A percentile compares a stretch with the other conserved stretches of the same genome.
phyloP scores from a whole-genome alignment of 306 rosid species.

The Astragalus glycyphyllos region DNA sequence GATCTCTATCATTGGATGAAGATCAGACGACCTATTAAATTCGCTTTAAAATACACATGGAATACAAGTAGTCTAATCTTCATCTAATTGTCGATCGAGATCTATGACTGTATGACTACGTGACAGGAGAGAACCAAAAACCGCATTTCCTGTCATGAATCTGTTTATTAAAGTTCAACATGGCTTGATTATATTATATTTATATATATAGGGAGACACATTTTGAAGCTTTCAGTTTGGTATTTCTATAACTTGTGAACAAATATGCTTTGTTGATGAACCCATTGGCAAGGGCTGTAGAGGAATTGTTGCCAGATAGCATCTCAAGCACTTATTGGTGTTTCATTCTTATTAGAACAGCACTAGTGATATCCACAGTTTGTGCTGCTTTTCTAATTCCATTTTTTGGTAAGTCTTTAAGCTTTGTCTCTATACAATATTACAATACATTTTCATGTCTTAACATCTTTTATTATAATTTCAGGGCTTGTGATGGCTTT shows the following conservation, averaged over 20 bases:
- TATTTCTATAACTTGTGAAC: conserved; percentile 58
- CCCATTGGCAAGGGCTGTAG: conserved; percentile 80
- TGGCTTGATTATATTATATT: conserved; percentile 7
- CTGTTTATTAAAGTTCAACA: conserved; percentile 18
- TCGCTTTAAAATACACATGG: no score
- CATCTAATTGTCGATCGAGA: no score
- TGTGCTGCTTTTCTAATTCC: conserved; percentile 78
- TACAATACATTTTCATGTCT: conserved; percentile 23
- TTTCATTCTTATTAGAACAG: conserved; percentile 67
- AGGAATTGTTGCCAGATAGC: conserved; percentile 70
- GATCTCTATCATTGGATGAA: no score
- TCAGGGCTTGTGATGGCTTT: conserved; percentile 87
- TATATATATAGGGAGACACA: not conserved
- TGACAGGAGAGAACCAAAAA: no score
- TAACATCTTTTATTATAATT: conserved; percentile 35
- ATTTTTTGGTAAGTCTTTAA: conserved; percentile 65
- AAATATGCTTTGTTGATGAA: conserved; percentile 82
- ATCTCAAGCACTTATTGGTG: conserved; percentile 64
- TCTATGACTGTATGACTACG: no score
- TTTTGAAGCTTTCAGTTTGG: not conserved
- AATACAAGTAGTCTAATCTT: no score
- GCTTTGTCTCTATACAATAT: conserved; percentile 32
- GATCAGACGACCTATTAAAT: no score
- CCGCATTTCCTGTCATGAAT: not conserved
- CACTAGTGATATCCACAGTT: conserved; percentile 66